Evolutionary conservation across 2,329 filamentous ascomycete species (phyloP).

Genomic region (Fusarium euwallaceae): DNA sequence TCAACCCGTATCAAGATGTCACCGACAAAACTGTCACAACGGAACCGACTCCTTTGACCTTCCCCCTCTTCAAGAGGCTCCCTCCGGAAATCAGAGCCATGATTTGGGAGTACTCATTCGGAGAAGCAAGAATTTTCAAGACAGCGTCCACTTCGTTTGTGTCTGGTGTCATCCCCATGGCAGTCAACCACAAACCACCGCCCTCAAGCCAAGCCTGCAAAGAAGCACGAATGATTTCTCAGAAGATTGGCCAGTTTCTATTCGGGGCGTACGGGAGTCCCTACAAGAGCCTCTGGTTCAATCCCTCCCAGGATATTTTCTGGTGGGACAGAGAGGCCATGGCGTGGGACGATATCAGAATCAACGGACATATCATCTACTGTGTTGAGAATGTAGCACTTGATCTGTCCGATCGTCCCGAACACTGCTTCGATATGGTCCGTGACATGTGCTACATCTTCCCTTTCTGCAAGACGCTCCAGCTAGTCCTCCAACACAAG

Average conservation of each 20-base stretch:
- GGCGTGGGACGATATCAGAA: background rate
- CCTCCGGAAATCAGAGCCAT: constrained; percentile 6
- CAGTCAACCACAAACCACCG: constrained; percentile 14
- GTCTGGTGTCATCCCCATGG: background rate
- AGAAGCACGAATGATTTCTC: background rate
- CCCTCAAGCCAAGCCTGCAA: constrained; percentile 7
- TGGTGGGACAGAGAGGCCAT: constrained; percentile 1
- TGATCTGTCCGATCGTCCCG: background rate
- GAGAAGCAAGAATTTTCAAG: constrained; percentile 8
- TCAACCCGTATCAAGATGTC: background rate
- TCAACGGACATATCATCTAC: background rate
- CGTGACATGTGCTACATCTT: background rate
- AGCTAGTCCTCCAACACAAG: background rate
- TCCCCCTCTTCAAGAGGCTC: constrained; percentile 8
- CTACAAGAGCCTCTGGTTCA: constrained; percentile 20
- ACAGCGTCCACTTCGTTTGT: background rate
- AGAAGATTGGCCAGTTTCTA: background rate
- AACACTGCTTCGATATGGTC: background rate
- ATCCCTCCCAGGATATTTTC: background rate
- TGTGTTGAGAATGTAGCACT: constrained; percentile 6
- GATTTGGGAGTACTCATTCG: constrained; percentile 10
- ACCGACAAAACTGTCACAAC: background rate
- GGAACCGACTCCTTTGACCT: background rate
- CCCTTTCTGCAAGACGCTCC: background rate
- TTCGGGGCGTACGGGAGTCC: background rate